A percentile compares a stretch with the other conserved stretches of the same genome.
Conservation (phyloP, 768 basidiomycete species). For the Russula virescens region DNA sequence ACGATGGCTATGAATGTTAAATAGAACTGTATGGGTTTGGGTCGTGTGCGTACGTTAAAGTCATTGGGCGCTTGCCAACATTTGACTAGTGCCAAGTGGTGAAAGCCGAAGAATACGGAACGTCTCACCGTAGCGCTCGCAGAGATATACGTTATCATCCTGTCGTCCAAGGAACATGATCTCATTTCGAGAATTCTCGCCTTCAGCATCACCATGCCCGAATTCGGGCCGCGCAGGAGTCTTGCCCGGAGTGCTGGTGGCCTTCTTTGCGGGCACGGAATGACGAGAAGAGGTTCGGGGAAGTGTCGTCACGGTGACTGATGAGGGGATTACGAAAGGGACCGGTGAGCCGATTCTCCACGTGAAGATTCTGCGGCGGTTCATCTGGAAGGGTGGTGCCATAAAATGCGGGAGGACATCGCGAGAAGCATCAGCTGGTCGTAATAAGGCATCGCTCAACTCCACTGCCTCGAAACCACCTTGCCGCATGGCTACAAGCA, state of each 20-base stretch:
- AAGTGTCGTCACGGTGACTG: not conserved
- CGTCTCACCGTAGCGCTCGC: constrained; percentile 65
- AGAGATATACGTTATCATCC: constrained; percentile 72
- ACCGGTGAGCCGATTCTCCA: constrained; percentile 77
- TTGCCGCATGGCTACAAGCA: constrained; percentile 81
- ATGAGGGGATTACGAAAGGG: constrained; percentile 20
- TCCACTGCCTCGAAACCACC: constrained; percentile 81
- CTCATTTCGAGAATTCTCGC: constrained; percentile 52
- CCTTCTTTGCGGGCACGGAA: constrained; percentile 40
- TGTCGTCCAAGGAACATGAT: constrained; percentile 77
- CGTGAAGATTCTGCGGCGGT: constrained; percentile 67
- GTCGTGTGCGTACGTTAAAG: constrained; percentile 2
- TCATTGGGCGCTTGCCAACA: not conserved
- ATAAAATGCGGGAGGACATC: constrained; percentile 65
- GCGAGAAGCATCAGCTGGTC: constrained; percentile 76
- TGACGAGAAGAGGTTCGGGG: constrained; percentile 36
- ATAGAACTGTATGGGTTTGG: not conserved
- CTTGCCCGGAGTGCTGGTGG: constrained; percentile 42
- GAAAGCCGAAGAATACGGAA: constrained; percentile 73
- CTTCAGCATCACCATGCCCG: constrained; percentile 43
- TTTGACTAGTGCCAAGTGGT: constrained; percentile 33
- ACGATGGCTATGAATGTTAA: constrained; percentile 13
- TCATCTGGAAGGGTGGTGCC: constrained; percentile 53
- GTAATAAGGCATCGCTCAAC: constrained; percentile 70
- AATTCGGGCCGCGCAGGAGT: constrained; percentile 50